Evolutionary conservation across 306 rosid genomes (phyloP).

Genomic region (Hylodesmum podocarpum): DNA sequence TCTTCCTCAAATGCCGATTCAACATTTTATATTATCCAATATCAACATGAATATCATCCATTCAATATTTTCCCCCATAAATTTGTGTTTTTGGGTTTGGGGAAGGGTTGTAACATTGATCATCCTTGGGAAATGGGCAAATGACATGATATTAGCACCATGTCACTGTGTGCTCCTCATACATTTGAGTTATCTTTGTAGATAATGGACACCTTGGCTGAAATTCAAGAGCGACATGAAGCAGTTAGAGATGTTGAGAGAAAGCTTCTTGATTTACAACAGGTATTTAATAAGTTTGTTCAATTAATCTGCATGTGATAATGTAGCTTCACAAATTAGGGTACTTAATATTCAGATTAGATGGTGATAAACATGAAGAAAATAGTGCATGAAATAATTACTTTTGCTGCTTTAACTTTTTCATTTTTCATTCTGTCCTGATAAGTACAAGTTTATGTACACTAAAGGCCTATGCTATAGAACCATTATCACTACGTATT

Average conservation of each 20-base stretch:
- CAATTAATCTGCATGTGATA: background rate
- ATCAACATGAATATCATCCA: background rate
- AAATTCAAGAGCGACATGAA: constrained; percentile 93
- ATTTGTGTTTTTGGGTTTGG: background rate
- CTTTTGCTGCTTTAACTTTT: background rate
- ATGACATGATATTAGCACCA: constrained; percentile 3
- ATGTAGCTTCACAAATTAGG: background rate
- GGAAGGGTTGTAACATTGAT: background rate
- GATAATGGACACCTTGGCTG: constrained; percentile 90
- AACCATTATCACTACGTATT: background rate
- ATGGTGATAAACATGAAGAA: background rate
- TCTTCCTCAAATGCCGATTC: background rate
- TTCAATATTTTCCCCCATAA: background rate
- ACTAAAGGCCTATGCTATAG: background rate
- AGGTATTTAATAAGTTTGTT: constrained; percentile 49
- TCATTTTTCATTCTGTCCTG: background rate
- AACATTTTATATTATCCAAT: background rate
- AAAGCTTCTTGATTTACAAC: constrained; percentile 89
- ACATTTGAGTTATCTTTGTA: constrained; percentile 38
- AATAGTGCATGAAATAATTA: background rate
- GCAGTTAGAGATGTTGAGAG: constrained; percentile 91
- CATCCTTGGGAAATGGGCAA: background rate
- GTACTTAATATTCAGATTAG: background rate
- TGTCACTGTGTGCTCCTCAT: background rate
- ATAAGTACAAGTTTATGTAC: background rate